phyloP scores from a whole-genome alignment of 306 rosid species.

The Quercus wislizeni region DNA sequence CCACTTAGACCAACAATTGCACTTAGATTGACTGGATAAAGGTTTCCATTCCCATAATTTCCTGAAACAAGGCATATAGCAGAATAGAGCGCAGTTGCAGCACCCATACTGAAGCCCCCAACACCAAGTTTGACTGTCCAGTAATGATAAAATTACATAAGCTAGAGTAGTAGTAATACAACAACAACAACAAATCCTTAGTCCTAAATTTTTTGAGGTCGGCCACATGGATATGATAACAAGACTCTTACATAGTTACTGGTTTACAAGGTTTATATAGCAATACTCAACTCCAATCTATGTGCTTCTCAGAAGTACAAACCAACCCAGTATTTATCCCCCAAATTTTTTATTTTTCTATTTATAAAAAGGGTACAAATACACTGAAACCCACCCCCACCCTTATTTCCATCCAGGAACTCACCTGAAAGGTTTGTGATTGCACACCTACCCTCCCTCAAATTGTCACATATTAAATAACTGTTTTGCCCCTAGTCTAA shows the following conservation, averaged over 20 bases:
- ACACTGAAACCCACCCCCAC: too few species aligned
- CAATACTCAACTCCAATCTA: background rate
- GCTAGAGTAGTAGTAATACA: conserved; percentile 1
- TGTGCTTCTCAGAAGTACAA: background rate
- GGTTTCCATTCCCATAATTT: conserved; percentile 76
- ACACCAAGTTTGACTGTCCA: conserved; percentile 82
- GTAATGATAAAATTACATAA: conserved; percentile 6
- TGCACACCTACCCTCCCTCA: too few species aligned
- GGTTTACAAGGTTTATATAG: too few species aligned
- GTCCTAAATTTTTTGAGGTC: background rate
- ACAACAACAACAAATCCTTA: background rate
- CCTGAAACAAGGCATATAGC: conserved; percentile 72
- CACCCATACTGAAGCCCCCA: conserved; percentile 98
- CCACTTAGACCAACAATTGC: conserved; percentile 88
- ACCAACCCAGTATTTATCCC: background rate
- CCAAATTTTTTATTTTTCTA: too few species aligned
- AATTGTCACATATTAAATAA: background rate
- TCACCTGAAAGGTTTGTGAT: background rate
- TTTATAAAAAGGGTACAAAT: too few species aligned
- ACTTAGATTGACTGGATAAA: conserved; percentile 68
- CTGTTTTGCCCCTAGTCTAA: background rate
- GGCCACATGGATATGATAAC: conserved; percentile 12
- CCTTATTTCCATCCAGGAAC: background rate
- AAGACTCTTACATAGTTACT: background rate
- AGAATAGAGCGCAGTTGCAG: conserved; percentile 93